Percentiles rank a stretch among this genome's conserved stretches.
Evolutionary conservation across 768 basidiomycete genomes (phyloP).

Genomic region (Phanerochaete sordida): DNA sequence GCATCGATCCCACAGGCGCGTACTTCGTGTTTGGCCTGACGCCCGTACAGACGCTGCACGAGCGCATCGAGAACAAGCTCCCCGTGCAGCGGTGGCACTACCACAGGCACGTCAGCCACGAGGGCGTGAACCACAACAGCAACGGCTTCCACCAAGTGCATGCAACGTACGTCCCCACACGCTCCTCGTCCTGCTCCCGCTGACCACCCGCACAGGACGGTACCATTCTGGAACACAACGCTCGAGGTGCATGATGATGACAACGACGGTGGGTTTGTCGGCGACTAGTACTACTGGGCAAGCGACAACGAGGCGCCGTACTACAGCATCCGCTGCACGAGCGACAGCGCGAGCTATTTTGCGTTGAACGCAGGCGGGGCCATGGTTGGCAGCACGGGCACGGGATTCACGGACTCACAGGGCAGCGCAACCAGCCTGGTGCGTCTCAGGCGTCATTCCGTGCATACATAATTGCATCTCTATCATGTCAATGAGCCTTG

Average conservation of each 20-base stretch:
- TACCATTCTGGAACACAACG: neutral
- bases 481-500: no score
- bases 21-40: neutral
- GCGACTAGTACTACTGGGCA: neutral
- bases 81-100: neutral
- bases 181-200: neutral
- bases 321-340: neutral
- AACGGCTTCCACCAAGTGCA: neutral
- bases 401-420: neutral
- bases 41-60: neutral
- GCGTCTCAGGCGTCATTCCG: no score
- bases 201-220: neutral
- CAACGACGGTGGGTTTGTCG: conserved; percentile 1
- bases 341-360: neutral
- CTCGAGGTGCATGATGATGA: neutral
- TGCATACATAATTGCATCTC: no score
- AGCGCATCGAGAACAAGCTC: neutral
- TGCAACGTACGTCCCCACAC: neutral
- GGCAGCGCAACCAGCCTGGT: no score
- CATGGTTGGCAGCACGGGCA: neutral
- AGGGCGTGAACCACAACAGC: neutral
- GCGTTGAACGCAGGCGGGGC: neutral
- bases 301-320: neutral
- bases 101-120: neutral
- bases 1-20: no score